These are phyloP conservation scores for Asclepias syriaca DNA, from an alignment of 257 asterid species.

Conservation along the genomic window DNA sequence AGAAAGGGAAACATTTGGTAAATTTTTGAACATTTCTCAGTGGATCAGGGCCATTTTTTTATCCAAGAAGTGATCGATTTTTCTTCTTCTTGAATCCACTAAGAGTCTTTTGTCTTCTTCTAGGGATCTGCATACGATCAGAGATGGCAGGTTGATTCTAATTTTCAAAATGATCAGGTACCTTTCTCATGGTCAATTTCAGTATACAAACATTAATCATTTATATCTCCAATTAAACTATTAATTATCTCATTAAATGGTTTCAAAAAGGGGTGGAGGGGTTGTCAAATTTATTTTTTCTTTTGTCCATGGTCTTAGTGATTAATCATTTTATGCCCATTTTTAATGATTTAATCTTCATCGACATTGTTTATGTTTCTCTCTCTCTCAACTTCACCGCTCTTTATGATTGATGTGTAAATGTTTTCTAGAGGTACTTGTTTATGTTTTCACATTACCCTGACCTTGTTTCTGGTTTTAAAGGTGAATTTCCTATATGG, in stretches of 20 bases:
- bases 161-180: slow-evolving; percentile 85
- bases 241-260: too few species aligned
- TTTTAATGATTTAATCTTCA: background rate
- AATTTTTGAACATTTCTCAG: background rate
- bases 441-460: background rate
- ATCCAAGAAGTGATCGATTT: background rate
- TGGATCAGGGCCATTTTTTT: slow-evolving; percentile 7
- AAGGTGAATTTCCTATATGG: background rate
- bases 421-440: background rate
- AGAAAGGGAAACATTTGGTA: slow-evolving; percentile 79
- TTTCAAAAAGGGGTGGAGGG: too few species aligned
- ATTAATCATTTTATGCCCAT: background rate
- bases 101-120: slow-evolving; percentile 10
- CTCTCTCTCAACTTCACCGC: background rate
- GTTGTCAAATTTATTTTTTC: too few species aligned
- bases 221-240: background rate
- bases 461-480: background rate
- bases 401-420: background rate
- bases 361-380: too few species aligned
- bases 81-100: background rate
- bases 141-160: slow-evolving; percentile 68
- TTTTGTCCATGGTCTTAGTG: too few species aligned
- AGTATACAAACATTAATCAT: background rate
- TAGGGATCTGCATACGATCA: slow-evolving; percentile 67
- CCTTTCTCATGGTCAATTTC: slow-evolving; percentile 20